Conservation (phyloP, 345 rosid genomes). For the Eucalyptus marginata region DNA sequence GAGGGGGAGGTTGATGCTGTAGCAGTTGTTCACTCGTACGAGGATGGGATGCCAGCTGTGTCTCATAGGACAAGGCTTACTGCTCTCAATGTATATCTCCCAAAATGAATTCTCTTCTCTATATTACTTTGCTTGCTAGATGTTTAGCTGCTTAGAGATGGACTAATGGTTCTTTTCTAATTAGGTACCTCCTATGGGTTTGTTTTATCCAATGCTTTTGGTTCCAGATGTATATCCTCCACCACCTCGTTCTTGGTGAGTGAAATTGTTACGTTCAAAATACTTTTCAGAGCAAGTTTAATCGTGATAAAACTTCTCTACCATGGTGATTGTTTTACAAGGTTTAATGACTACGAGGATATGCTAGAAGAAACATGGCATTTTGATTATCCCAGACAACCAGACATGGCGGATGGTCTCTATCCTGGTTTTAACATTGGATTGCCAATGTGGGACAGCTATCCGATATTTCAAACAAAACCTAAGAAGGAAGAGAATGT, state of each 20-base stretch:
- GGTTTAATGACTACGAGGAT: constrained; percentile 88
- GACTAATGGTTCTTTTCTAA: background rate
- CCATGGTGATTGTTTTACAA: background rate
- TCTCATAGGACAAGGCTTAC: constrained; percentile 80
- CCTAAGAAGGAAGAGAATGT: constrained; percentile 93
- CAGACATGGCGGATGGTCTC: constrained; percentile 39
- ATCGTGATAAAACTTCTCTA: background rate
- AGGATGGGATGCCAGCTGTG: constrained; percentile 55
- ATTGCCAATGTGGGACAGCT: constrained; percentile 80
- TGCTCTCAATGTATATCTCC: constrained; percentile 56
- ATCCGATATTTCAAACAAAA: constrained; percentile 41
- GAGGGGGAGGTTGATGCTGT: constrained; percentile 65
- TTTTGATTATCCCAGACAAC: constrained; percentile 63
- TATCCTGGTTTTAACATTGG: constrained; percentile 42
- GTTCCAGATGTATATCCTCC: constrained; percentile 82
- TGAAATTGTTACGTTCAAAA: background rate
- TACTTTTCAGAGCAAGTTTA: background rate
- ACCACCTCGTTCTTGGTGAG: constrained; percentile 82
- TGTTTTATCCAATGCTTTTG: constrained; percentile 79
- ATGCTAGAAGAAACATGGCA: constrained; percentile 90
- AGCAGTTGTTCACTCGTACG: constrained; percentile 67
- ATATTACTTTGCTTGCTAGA: background rate
- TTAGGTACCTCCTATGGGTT: constrained; percentile 94
- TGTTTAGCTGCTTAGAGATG: background rate
- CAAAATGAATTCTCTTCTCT: background rate